Conservation (phyloP, 257 asterid genomes). For the Solanum verrucosum region DNA sequence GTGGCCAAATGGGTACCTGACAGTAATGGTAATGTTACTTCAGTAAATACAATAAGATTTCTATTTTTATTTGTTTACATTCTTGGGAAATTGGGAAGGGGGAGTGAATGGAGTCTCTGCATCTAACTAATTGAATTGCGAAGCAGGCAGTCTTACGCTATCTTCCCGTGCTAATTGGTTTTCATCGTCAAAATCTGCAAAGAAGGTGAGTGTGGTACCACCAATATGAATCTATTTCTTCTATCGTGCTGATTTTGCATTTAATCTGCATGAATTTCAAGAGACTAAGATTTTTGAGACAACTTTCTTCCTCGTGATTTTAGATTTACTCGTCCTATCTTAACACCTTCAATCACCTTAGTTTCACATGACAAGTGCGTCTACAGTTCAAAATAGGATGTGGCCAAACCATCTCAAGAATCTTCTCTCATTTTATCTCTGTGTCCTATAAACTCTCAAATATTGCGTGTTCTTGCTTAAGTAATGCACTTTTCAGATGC, state of each 20-base stretch:
- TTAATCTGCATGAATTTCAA: not conserved
- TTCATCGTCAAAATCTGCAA: conserved; percentile 79
- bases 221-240: not conserved
- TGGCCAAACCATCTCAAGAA: not conserved
- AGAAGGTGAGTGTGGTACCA: conserved; percentile 44
- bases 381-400: not conserved
- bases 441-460: not conserved
- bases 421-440: not conserved
- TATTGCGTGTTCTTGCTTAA: not conserved
- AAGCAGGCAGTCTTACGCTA: conserved; percentile 47
- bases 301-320: not conserved
- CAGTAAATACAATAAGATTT: not conserved
- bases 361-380: not conserved
- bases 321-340: not conserved
- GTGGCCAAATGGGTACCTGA: conserved; percentile 39
- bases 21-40: conserved; percentile 40
- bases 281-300: not conserved
- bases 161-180: conserved; percentile 86
- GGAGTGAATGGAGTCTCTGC: not conserved
- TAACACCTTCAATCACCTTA: not conserved
- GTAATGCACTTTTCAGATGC: not conserved
- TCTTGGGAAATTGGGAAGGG: not conserved
- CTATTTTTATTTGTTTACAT: not conserved
- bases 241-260: not conserved
- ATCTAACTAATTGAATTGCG: conserved; percentile 16